Base-by-base conservation (phyloP, 208 protist genomes). In the Hexamita inflata region DNA sequence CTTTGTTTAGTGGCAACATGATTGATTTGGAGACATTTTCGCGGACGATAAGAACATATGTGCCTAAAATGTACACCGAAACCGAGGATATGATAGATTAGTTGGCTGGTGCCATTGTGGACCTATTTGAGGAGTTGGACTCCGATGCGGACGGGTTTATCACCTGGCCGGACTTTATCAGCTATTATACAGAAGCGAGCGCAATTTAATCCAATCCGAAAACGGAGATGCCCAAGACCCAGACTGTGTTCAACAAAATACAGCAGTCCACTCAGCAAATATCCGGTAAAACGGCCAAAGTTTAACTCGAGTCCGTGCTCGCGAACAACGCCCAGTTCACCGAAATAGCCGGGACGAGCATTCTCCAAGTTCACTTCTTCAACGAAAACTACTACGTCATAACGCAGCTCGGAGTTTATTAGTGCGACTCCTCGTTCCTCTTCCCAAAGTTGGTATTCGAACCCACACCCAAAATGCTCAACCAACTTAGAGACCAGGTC, bases 51-150 rank as follows among this genome's bases (percentile, higher is more conserved):
- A 15, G 42, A 34, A 70, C 40, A 24, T 70, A 45, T 49, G 35
- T 70, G 4, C 64, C 64, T n/a, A n/a, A 38, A 29, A 42, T 19
- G 4, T 70, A 57, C 15, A 45, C 35, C 2, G 64, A 38, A n/a
- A 70, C n/a, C 2, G 34, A 70, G 15, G 64, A 30, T 38, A 24
- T 19, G 15, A n/a, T 70, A 9, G 64, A 70, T 32, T 2, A n/a
- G 38, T 45, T 70, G 11, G n/a, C 35, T 38, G 9, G 38, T 11
- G 64, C 64, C 11, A n/a, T 70, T 35, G n/a, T 70, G 2, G 64
- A 70, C n/a, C 9, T 70, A 11, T 70, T 70, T 38, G 64, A 70
- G 35, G 64, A 70, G 35, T 19, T 70, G 7, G 64, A 70, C 64
- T 42, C 64, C 9, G 64, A 70, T 70, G 30, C 38, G 11, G 64